phyloP scores from a whole-genome alignment of 2,329 filamentous ascomycete species.

The Cercospora sp. region DNA sequence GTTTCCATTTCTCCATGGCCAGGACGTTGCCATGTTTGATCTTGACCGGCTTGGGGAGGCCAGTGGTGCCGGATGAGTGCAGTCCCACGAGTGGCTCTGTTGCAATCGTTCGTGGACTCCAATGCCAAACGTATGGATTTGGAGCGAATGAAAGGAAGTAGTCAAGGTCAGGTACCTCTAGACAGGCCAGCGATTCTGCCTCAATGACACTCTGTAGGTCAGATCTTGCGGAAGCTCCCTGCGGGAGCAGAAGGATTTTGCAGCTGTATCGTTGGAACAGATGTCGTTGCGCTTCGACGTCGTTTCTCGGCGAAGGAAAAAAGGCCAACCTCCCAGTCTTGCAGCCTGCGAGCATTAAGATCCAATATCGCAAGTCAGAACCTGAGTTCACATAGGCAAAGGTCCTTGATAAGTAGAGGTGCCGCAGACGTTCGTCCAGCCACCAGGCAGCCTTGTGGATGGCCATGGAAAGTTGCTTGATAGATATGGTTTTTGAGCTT shows the following conservation, averaged over 20 bases:
- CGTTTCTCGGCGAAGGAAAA: slow-evolving; percentile 23
- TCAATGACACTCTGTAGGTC: slow-evolving; percentile 17
- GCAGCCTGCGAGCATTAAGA: slow-evolving; percentile 20
- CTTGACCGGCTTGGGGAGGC: slow-evolving; percentile 21
- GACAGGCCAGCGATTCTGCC: slow-evolving; percentile 12
- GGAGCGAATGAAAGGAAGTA: slow-evolving; percentile 15
- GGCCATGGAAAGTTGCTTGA: slow-evolving; percentile 16
- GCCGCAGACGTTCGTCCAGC: slow-evolving; percentile 21
- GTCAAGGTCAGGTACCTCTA: slow-evolving; percentile 20
- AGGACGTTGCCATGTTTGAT: slow-evolving; percentile 19
- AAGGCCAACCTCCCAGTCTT: slow-evolving; percentile 22
- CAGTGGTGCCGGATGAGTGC: slow-evolving; percentile 23
- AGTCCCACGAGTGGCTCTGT: slow-evolving; percentile 21
- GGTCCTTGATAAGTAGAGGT: slow-evolving; percentile 5
- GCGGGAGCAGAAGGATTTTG: slow-evolving; percentile 16
- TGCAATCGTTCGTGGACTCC: slow-evolving; percentile 11
- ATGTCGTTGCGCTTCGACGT: slow-evolving; percentile 15
- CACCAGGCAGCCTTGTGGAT: slow-evolving; percentile 22
- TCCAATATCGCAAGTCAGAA: slow-evolving; percentile 18
- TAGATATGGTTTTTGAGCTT: neutral
- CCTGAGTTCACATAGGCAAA: slow-evolving; percentile 17
- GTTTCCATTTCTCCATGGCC: slow-evolving; percentile 21
- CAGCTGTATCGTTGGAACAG: slow-evolving; percentile 22
- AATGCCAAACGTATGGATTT: slow-evolving; percentile 17
- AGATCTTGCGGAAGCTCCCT: slow-evolving; percentile 1